A percentile compares a stretch with the other conserved stretches of the same genome.
These are phyloP conservation scores for Ceratocystis smalleyi DNA, from an alignment of 2,329 filamentous ascomycete species.

Conservation along the genomic window DNA sequence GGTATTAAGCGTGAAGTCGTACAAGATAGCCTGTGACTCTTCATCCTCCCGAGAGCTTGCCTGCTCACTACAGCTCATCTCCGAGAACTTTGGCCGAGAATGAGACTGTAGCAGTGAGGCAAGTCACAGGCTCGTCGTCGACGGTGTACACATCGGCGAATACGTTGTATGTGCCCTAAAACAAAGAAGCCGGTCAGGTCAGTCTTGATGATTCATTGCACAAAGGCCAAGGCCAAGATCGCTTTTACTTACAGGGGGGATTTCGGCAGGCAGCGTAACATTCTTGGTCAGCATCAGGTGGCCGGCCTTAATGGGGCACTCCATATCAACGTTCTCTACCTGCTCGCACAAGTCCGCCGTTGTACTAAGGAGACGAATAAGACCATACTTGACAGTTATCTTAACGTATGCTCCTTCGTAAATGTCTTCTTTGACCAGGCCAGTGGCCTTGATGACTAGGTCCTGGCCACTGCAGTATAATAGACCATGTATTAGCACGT, in stretches of 20 bases:
- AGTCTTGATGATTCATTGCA: background rate
- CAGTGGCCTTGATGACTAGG: constrained; percentile 64
- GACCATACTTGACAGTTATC: constrained; percentile 79
- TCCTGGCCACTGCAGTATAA: constrained; percentile 47
- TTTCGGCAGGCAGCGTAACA: constrained; percentile 70
- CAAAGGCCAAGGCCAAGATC: background rate
- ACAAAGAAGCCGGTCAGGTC: background rate
- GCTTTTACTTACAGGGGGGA: constrained; percentile 61
- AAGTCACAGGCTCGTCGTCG: constrained; percentile 65
- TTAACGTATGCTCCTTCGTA: constrained; percentile 66
- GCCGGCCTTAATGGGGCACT: constrained; percentile 78
- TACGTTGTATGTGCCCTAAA: constrained; percentile 80
- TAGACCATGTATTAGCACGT: background rate
- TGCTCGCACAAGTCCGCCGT: constrained; percentile 78
- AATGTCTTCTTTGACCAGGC: constrained; percentile 57
- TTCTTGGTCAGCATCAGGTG: constrained; percentile 58
- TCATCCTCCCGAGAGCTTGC: background rate
- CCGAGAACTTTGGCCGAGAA: constrained; percentile 37
- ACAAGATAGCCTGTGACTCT: background rate
- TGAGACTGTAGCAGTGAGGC: constrained; percentile 58
- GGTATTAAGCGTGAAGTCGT: background rate
- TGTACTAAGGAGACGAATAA: constrained; percentile 76
- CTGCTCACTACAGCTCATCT: constrained; percentile 26
- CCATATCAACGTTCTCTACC: constrained; percentile 69
- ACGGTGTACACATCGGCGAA: constrained; percentile 67